Conservation (phyloP, 129 eudicot genomes). For the Flaveria trinervia region DNA sequence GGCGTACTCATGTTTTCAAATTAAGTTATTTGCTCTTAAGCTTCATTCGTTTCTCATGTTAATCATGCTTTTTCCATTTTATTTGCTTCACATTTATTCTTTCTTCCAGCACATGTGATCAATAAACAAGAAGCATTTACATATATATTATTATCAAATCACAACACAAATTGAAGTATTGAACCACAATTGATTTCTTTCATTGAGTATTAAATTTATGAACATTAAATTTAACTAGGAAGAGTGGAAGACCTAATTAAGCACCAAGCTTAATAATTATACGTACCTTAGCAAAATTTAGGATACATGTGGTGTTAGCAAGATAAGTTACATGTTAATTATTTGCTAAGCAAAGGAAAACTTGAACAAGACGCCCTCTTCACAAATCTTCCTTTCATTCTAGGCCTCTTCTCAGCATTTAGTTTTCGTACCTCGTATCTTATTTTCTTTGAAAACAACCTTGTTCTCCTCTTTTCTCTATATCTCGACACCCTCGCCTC, state of each 20-base stretch:
- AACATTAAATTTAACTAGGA: slow-evolving; percentile 27
- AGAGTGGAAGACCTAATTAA: slow-evolving; percentile 24
- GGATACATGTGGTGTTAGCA: slow-evolving; percentile 21
- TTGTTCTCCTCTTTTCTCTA: slow-evolving; percentile 80
- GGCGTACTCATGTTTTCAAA: too few relatives aligned
- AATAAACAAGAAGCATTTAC: too few relatives aligned
- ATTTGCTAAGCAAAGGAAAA: slow-evolving; percentile 50
- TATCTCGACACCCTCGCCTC: slow-evolving; percentile 85
- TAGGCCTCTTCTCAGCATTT: slow-evolving; percentile 87
- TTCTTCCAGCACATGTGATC: too few relatives aligned
- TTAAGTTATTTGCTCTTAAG: too few relatives aligned
- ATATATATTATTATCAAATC: background rate
- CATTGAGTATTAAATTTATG: slow-evolving; percentile 27
- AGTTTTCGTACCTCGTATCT: slow-evolving; percentile 81
- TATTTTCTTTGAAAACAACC: slow-evolving; percentile 86
- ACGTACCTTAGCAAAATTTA: slow-evolving; percentile 17
- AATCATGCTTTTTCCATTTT: too few relatives aligned
- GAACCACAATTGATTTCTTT: slow-evolving; percentile 2
- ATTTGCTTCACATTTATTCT: too few relatives aligned
- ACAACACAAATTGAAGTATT: background rate
- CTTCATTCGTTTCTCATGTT: too few relatives aligned
- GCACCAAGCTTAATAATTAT: slow-evolving; percentile 15
- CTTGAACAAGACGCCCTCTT: slow-evolving; percentile 45
- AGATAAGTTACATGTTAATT: slow-evolving; percentile 25
- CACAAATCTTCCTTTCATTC: slow-evolving; percentile 91